Evolutionary conservation across 768 basidiomycete species (phyloP).

Genomic region (Rhizopogon vesiculosus): DNA sequence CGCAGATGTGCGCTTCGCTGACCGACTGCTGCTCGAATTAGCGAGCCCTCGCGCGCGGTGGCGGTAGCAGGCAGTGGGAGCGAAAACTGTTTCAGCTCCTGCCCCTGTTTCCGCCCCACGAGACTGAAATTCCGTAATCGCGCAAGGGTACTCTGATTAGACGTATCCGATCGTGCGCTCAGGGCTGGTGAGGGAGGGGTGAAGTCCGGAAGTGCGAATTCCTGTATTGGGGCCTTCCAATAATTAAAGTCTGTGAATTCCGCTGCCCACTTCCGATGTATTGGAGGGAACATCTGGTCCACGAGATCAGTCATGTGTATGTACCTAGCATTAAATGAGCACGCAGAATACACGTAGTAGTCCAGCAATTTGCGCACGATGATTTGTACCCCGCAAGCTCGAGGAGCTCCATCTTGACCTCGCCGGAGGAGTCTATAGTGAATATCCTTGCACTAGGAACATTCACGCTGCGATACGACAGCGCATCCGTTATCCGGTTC

Average conservation of each 20-base stretch:
- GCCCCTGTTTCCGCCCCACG: too few species aligned
- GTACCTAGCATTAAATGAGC: constrained; percentile 49
- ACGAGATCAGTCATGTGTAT: constrained; percentile 68
- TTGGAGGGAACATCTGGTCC: constrained; percentile 98
- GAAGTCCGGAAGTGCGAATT: constrained; percentile 78
- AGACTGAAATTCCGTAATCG: constrained; percentile 9
- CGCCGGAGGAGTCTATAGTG: constrained; percentile 91
- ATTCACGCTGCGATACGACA: constrained; percentile 96
- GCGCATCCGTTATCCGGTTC: constrained; percentile 95
- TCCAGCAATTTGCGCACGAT: constrained; percentile 49
- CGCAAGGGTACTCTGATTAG: constrained; percentile 62
- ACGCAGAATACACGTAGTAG: background rate
- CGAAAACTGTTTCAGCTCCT: too few species aligned
- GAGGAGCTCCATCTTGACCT: constrained; percentile 96
- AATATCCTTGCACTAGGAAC: constrained; percentile 93
- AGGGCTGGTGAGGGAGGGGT: constrained; percentile 41
- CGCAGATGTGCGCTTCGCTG: too few species aligned
- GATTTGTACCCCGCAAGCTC: constrained; percentile 97
- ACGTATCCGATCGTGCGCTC: constrained; percentile 64
- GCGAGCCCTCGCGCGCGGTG: too few species aligned
- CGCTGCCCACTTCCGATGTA: constrained; percentile 80
- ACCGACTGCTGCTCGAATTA: too few species aligned
- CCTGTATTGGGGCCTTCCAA: constrained; percentile 82
- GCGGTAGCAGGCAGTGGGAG: too few species aligned
- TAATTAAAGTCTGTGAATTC: constrained; percentile 98